Evolutionary conservation across 2,329 filamentous ascomycete genomes (phyloP), one percentile per base, ranked within the genome.

Genomic region (Eutypella sp.): DNA sequence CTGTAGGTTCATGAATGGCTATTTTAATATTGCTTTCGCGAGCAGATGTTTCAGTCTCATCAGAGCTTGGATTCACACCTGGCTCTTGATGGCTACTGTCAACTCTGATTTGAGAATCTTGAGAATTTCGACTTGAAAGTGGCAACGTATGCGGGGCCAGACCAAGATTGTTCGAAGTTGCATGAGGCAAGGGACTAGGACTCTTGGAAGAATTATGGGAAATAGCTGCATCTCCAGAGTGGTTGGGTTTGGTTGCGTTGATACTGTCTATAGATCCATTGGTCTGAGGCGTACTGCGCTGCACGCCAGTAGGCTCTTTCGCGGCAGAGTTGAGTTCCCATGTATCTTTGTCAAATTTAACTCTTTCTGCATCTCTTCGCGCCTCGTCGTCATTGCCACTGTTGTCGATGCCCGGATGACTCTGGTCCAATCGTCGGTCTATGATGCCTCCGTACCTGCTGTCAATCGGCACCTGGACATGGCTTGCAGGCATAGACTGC

Each of bases 311-410:
- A 59, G 65, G 61, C 55, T 60, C 64, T 50, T 63, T 63, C 41
- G 58, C 65, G 46, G 72, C 70, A 47, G 74, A 76, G 61, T 76
- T 70, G 68, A 75, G 73, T 31, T 67, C 72, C 59, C 70, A 75
- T 56, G 71, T 70, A 64, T 76, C 74, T 54, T 76, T 72, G 67
- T 75, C 73, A 61, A 61, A 63, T 54, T 63, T 59, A 44, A 55
- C 51, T 18, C 60, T 52, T n/a, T 45, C 45, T 38, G 56, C 47
- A 33, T 56, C 61, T 31, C 54, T 56, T 48, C 56, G 50, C 41
- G 57, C 48, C 27, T 66, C 62, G 43, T 63, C 59, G 38, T 56
- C 52, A 37, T 63, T 61, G 47, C 68, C 63, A 41, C 72, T 68
- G 58, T 62, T 45, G 46, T 49, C 44, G 24, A 41, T 31, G 38